Conservation (phyloP, 2,329 filamentous ascomycete genomes). For the Diplodia intermedia region DNA sequence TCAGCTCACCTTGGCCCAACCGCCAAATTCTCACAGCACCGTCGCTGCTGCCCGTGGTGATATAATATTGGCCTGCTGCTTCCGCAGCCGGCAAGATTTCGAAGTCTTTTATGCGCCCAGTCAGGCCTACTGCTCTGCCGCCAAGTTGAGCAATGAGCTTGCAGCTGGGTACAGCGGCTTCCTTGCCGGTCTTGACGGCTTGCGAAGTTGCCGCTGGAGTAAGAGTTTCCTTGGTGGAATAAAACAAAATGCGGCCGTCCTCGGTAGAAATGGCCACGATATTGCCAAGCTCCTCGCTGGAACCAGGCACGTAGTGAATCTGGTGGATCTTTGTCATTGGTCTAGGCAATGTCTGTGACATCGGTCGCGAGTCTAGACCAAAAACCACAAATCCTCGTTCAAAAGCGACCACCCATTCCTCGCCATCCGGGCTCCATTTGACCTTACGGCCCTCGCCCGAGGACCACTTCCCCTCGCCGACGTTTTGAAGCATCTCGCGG, state of each 20-base stretch:
- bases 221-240: conserved; percentile 66
- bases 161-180: conserved; percentile 65
- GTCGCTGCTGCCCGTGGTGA: conserved; percentile 83
- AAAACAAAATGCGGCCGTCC: conserved; percentile 86
- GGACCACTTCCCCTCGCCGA: conserved; percentile 77
- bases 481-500: conserved; percentile 72
- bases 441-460: conserved; percentile 84
- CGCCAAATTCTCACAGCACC: conserved; percentile 83
- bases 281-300: conserved; percentile 51
- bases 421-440: conserved; percentile 76
- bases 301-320: conserved; percentile 70
- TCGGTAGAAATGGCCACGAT: conserved; percentile 84
- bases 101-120: conserved; percentile 87
- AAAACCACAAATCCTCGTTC: conserved; percentile 86
- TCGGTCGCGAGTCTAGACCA: conserved; percentile 84
- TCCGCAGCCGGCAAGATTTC: conserved; percentile 62
- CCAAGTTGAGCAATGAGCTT: conserved; percentile 76
- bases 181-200: conserved; percentile 53
- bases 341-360: conserved; percentile 72
- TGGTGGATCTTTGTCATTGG: conserved; percentile 83
- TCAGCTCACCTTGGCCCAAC: conserved; percentile 51
- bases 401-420: conserved; percentile 89
- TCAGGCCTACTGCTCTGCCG: conserved; percentile 71
- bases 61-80: conserved; percentile 53
- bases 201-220: conserved; percentile 42